Evolutionary conservation across 1,284 basidiomycete genomes (phyloP).

Genomic region (Ustilago nuda): DNA sequence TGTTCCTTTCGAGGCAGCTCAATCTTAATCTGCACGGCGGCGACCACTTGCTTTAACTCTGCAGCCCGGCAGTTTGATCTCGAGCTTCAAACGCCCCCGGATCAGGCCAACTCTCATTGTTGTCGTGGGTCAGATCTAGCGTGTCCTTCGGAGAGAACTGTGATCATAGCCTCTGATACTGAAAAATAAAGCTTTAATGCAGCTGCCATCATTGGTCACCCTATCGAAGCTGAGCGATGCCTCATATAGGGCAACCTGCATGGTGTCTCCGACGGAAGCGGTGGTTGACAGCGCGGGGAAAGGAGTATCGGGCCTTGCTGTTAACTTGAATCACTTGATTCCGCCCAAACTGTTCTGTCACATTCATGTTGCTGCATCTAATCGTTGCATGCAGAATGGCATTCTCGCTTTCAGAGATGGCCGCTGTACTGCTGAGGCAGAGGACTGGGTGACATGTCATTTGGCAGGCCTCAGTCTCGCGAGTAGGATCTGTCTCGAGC

Average conservation of each 20-base stretch:
- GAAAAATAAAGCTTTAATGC: not conserved
- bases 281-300: not conserved
- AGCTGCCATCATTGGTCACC: not conserved
- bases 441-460: not conserved
- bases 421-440: not conserved
- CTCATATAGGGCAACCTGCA: not conserved
- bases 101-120: too few species aligned
- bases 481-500: not conserved
- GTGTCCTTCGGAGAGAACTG: not conserved
- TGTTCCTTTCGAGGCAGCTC: not conserved
- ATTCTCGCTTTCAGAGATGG: not conserved
- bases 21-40: not conserved
- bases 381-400: not conserved
- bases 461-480: not conserved
- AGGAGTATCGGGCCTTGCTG: not conserved
- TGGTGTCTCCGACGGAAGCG: conserved; percentile 1
- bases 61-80: too few species aligned
- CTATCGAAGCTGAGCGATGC: not conserved
- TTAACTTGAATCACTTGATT: not conserved
- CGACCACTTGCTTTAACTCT: too few species aligned
- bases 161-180: not conserved
- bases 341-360: not conserved
- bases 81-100: too few species aligned
- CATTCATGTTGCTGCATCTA: not conserved
- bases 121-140: not conserved